A percentile compares a stretch with the other conserved stretches of the same genome.
Conservation (phyloP, 495 filamentous ascomycete species). For the Penicillium silybi region DNA sequence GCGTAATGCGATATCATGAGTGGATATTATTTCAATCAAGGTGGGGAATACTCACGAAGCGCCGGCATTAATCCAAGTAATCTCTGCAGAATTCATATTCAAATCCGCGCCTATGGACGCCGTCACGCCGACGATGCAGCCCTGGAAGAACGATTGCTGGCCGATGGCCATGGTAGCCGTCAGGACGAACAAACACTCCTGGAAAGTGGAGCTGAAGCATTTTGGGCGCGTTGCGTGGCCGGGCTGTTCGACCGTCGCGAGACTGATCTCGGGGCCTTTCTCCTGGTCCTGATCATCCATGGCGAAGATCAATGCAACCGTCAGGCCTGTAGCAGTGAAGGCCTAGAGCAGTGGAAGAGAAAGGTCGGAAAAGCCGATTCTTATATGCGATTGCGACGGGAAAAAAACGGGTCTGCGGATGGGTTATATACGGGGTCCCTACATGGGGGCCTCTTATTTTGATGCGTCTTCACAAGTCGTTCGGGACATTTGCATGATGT, state of each 20-base stretch:
- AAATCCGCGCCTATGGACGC: constrained; percentile 59
- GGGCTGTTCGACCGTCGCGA: constrained; percentile 4
- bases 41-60: constrained; percentile 42
- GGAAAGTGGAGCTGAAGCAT: constrained; percentile 58
- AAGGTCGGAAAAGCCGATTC: not conserved
- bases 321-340: not conserved
- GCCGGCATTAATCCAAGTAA: constrained; percentile 70
- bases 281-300: constrained; percentile 11
- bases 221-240: constrained; percentile 37
- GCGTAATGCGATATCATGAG: not conserved
- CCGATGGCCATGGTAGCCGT: constrained; percentile 68
- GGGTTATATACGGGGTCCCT: not conserved
- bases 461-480: not conserved
- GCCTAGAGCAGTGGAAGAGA: not conserved
- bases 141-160: constrained; percentile 56
- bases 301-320: not conserved
- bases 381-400: not conserved
- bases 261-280: constrained; percentile 6
- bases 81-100: constrained; percentile 63
- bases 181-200: constrained; percentile 64
- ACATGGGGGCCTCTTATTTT: not conserved
- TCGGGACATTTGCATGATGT: not conserved
- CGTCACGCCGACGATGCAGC: constrained; percentile 58
- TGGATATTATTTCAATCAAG: not conserved
- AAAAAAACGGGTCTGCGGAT: not conserved